Conservation (phyloP, 2,329 filamentous ascomycete species). For the Leptographium procerum region DNA sequence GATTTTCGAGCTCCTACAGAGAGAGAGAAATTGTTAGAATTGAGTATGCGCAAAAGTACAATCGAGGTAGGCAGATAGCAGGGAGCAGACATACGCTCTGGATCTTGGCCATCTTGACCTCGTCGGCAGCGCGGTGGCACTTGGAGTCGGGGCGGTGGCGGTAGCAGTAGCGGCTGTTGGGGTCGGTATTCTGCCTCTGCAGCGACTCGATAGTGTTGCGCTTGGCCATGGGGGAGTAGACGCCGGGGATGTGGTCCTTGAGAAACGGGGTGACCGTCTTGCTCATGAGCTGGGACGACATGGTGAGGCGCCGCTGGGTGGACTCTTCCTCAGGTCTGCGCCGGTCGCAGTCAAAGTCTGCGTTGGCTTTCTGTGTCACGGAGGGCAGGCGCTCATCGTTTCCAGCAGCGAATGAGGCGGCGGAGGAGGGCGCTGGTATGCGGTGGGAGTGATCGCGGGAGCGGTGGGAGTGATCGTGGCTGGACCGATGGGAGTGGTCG, state of each 20-base stretch:
- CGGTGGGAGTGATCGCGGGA: background rate
- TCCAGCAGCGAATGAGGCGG: no score
- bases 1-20: constrained; percentile 75
- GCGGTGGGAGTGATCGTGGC: background rate
- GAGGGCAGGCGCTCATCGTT: background rate
- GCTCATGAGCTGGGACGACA: constrained; percentile 56
- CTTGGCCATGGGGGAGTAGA: constrained; percentile 72
- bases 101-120: constrained; percentile 90
- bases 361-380: background rate
- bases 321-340: constrained; percentile 38
- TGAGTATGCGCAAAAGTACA: background rate
- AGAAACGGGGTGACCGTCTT: constrained; percentile 81
- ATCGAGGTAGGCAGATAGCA: constrained; percentile 4
- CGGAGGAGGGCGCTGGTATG: background rate
- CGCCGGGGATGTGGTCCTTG: constrained; percentile 75
- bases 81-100: constrained; percentile 56
- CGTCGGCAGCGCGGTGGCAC: constrained; percentile 84
- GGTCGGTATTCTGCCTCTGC: constrained; percentile 33
- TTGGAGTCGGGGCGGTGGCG: constrained; percentile 88
- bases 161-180: constrained; percentile 90
- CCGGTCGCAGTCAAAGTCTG: constrained; percentile 37
- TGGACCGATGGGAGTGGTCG: background rate
- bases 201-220: constrained; percentile 31
- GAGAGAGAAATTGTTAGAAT: no score
- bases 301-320: constrained; percentile 39